Conservation (phyloP, 768 basidiomycete species). For the Mycena indigotica region DNA sequence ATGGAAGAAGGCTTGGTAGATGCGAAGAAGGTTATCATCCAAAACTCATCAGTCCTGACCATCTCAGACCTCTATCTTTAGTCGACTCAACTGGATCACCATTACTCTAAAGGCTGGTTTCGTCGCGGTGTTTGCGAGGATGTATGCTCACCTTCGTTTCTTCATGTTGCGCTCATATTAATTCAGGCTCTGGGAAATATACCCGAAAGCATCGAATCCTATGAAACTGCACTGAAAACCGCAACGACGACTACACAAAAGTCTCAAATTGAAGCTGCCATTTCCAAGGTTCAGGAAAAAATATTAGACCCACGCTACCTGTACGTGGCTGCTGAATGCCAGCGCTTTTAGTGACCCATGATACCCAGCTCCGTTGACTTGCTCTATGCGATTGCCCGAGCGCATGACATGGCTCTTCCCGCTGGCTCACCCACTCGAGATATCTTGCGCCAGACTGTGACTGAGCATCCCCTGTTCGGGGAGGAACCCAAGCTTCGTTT, state of each 20-base stretch:
- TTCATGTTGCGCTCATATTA: neutral
- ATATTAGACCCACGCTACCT: slow-evolving; percentile 20
- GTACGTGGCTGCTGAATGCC: too few relatives aligned
- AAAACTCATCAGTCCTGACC: too few relatives aligned
- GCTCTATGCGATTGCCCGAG: slow-evolving; percentile 23
- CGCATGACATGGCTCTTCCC: slow-evolving; percentile 24
- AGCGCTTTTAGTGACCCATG: neutral
- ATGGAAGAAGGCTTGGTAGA: slow-evolving; percentile 4
- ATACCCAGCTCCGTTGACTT: slow-evolving; percentile 15
- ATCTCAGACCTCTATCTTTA: neutral
- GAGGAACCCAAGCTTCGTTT: slow-evolving; percentile 19
- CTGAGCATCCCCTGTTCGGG: slow-evolving; percentile 23
- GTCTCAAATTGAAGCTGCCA: slow-evolving; percentile 11
- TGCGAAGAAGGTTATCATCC: slow-evolving; percentile 8
- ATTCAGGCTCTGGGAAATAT: slow-evolving; percentile 22
- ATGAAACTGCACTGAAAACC: slow-evolving; percentile 11
- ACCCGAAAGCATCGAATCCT: slow-evolving; percentile 27
- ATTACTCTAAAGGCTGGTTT: slow-evolving; percentile 15
- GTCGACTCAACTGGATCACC: slow-evolving; percentile 8
- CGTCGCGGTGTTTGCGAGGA: slow-evolving; percentile 8
- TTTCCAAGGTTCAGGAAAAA: slow-evolving; percentile 17
- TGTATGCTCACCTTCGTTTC: neutral
- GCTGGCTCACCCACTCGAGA: slow-evolving; percentile 10
- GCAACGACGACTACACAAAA: neutral
- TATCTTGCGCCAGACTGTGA: slow-evolving; percentile 19